Base-by-base conservation (phyloP, 1,284 basidiomycete species). In the Ganoderma resinaceum region DNA sequence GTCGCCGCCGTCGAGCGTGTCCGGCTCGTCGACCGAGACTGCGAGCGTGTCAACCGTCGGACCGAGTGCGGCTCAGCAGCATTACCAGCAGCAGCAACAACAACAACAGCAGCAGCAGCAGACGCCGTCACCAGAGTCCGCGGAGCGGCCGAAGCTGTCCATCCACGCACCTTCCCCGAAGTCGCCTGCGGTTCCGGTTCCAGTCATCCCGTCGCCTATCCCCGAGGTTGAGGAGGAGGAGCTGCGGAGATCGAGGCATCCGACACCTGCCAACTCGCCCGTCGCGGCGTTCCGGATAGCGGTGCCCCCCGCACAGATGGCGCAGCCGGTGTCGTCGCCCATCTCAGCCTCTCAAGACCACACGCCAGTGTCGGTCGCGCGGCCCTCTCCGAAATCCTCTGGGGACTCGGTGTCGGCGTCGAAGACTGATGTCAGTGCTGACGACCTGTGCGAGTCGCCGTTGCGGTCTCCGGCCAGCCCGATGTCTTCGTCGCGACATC, bases 251-350 rank as follows among this genome's bases (percentile, higher is more conserved):
- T 77, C 77, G 42, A 72, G 79, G 35, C 78, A 80, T 63, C 83
- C 85, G 2, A 85, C 84, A 1, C 85, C 85, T 4, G 82, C 85
- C n/a, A 86, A 85, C 73, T 85, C 86, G 20, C 85, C 85, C 26
- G 78, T 82, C 16, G 75, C 81, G 40, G 71, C 74, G 12, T 66
- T 77, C 66, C 58, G 76, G 72, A 70, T 80, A 80, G 77, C 78
- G 29, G 62, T 74, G 26, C 72, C 74, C 26, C 64, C 71, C 5
- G 68, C 72, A 29, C 72, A 73, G 69, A 73, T 59, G 55, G 72
- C 72, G 7, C 63, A 64, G 61, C 71, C 71, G 20, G 49, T 70
- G 1, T 62, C 71, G n/a, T 68, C 71, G 26, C 68, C 71, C 11
- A 46, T 70, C 5, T 68, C 66, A 18, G 66, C 71, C 2, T 68